Percentiles rank a stretch among this genome's conserved stretches.
Evolutionary conservation across 2,329 filamentous ascomycete genomes (phyloP).

Genomic region (Cryphonectria japonica): DNA sequence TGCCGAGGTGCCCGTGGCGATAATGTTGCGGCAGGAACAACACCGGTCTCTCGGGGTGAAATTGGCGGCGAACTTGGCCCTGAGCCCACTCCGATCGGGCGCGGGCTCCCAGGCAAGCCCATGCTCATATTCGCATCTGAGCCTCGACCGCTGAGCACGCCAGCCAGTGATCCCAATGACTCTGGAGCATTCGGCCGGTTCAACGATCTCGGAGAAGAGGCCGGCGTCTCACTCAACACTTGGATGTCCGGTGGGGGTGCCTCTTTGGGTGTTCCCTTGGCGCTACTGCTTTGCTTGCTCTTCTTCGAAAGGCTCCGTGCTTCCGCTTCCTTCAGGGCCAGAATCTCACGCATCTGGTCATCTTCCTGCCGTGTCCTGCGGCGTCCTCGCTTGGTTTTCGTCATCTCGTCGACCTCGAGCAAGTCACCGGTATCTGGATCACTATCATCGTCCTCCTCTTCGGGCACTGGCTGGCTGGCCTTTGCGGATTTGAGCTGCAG

Average conservation of each 20-base stretch:
- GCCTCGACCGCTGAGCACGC: slow-evolving; percentile 49
- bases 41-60: slow-evolving; percentile 60
- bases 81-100: slow-evolving; percentile 57
- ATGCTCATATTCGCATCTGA: slow-evolving; percentile 53
- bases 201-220: slow-evolving; percentile 42
- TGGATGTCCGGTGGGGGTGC: slow-evolving; percentile 36
- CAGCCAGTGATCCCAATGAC: slow-evolving; percentile 56
- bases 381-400: slow-evolving; percentile 68
- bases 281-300: slow-evolving; percentile 60
- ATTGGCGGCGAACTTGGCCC: slow-evolving; percentile 67
- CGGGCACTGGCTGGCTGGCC: slow-evolving; percentile 40
- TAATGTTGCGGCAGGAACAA: slow-evolving; percentile 42
- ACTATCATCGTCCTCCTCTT: slow-evolving; percentile 65
- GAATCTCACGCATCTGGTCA: slow-evolving; percentile 73
- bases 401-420: slow-evolving; percentile 68
- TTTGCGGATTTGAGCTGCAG: slow-evolving; percentile 66
- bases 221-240: slow-evolving; percentile 43
- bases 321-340: slow-evolving; percentile 70
- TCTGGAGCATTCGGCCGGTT: slow-evolving; percentile 42
- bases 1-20: slow-evolving; percentile 77
- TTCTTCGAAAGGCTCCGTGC: slow-evolving; percentile 75
- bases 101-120: slow-evolving; percentile 63
- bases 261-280: slow-evolving; percentile 51
- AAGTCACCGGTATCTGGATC: slow-evolving; percentile 86
- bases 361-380: slow-evolving; percentile 88